phyloP scores from a whole-genome alignment of 2,329 filamentous ascomycete genomes.

The Ceratocystis variospora region DNA sequence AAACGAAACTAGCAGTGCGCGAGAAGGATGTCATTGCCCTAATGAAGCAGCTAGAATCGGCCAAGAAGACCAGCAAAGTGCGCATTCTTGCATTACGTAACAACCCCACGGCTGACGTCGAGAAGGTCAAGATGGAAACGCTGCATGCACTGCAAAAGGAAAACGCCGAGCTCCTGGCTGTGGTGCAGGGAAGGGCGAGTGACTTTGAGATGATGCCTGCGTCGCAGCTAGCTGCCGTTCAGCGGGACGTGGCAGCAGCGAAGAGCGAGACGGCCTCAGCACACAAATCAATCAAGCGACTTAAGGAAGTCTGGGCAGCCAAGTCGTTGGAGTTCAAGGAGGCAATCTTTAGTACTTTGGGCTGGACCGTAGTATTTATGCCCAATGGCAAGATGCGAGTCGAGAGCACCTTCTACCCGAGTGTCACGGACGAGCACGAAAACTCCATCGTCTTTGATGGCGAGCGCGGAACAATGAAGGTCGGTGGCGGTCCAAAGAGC shows the following conservation, averaged over 20 bases:
- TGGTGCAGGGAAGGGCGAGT: conserved; percentile 42
- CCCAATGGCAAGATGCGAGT: conserved; percentile 94
- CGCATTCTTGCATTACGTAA: conserved; percentile 73
- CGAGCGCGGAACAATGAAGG: conserved; percentile 94
- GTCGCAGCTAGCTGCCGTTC: conserved; percentile 60
- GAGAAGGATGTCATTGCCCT: conserved; percentile 62
- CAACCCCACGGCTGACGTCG: conserved; percentile 81
- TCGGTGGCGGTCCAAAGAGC: conserved; percentile 76
- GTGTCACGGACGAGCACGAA: conserved; percentile 52
- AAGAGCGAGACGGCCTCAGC: conserved; percentile 55
- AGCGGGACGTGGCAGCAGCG: conserved; percentile 60
- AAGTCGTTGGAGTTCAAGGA: conserved; percentile 94
- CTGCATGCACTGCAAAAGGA: conserved; percentile 66
- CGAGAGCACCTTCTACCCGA: conserved; percentile 70
- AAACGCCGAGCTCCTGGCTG: conserved; percentile 67
- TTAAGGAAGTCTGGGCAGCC: conserved; percentile 83
- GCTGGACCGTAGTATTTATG: conserved; percentile 91
- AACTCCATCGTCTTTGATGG: conserved; percentile 76
- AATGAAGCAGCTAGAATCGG: conserved; percentile 55
- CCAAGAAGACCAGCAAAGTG: conserved; percentile 55
- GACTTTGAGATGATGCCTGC: conserved; percentile 54
- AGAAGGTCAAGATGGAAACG: conserved; percentile 71
- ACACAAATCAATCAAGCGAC: conserved; percentile 69
- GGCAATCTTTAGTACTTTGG: conserved; percentile 78
- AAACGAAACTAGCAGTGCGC: conserved; percentile 56